Evolutionary conservation across 306 rosid species (phyloP).

Genomic region (Fragaria iinumae): DNA sequence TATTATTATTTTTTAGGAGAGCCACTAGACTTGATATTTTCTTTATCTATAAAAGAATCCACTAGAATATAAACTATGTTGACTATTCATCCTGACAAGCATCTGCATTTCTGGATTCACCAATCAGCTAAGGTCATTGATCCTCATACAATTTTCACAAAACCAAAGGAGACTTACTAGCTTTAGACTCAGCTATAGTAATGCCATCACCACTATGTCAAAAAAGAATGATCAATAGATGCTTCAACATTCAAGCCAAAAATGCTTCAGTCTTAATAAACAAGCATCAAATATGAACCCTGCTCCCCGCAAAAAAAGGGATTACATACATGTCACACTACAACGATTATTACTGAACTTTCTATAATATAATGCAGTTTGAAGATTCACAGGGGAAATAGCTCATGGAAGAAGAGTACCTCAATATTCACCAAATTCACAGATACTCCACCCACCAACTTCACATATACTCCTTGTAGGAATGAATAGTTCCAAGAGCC

Average conservation of each 20-base stretch:
- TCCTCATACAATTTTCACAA: not conserved
- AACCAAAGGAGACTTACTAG: not conserved
- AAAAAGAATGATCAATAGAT: not conserved
- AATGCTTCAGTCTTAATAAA: not conserved
- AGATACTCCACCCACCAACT: not conserved
- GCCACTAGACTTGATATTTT: not conserved
- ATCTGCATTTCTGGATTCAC: not conserved
- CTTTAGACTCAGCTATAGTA: not conserved
- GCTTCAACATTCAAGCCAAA: not conserved
- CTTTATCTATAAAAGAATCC: not conserved
- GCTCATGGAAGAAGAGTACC: conserved; percentile 1
- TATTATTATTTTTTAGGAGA: too few relatives aligned
- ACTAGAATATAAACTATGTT: not conserved
- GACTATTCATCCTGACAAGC: not conserved
- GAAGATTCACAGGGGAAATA: not conserved
- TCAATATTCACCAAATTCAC: not conserved
- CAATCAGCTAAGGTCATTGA: not conserved
- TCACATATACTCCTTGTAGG: not conserved
- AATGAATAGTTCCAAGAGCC: not conserved
- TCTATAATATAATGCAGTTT: not conserved
- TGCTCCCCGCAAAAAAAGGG: not conserved
- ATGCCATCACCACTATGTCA: not conserved
- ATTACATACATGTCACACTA: not conserved
- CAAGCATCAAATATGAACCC: not conserved
- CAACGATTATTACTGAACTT: not conserved